Percentiles rank a stretch among this genome's conserved stretches.
Conservation (phyloP, 2,329 filamentous ascomycete genomes). For the Alternaria viburni region DNA sequence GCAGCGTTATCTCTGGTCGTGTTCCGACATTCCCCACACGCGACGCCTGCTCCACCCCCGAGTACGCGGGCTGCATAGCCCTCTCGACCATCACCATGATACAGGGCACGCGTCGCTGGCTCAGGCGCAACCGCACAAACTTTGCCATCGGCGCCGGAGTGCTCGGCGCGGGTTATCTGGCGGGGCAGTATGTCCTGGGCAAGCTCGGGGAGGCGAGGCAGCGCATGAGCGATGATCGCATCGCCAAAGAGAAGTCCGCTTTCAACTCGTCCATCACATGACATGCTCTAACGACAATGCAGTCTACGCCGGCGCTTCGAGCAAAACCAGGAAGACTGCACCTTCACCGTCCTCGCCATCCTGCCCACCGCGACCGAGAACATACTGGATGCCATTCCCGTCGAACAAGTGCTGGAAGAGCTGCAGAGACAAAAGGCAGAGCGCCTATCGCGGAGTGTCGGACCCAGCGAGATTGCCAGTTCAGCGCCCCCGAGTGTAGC, state of each 20-base stretch:
- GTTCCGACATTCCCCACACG: slow-evolving; percentile 16
- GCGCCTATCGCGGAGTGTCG: slow-evolving; percentile 66
- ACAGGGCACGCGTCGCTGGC: slow-evolving; percentile 82
- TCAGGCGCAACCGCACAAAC: slow-evolving; percentile 88
- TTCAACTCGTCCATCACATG: too few species aligned
- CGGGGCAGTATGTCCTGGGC: slow-evolving; percentile 86
- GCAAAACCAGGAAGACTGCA: slow-evolving; percentile 99
- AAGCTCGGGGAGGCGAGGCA: slow-evolving; percentile 94
- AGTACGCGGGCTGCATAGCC: slow-evolving; percentile 3
- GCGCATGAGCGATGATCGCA: slow-evolving; percentile 94
- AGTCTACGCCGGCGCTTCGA: slow-evolving; percentile 95
- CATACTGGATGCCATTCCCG: slow-evolving; percentile 84
- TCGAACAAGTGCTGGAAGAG: slow-evolving; percentile 90
- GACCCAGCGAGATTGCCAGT: slow-evolving; percentile 63
- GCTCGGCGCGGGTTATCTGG: slow-evolving; percentile 87
- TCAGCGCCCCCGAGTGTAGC: slow-evolving; percentile 71
- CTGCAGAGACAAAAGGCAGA: slow-evolving; percentile 91
- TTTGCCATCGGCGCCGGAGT: slow-evolving; percentile 88
- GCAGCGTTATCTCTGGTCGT: slow-evolving; percentile 1
- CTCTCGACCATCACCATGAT: slow-evolving; percentile 57
- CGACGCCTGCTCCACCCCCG: slow-evolving; percentile 17
- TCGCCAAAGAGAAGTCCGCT: slow-evolving; percentile 91
- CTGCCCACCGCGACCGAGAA: slow-evolving; percentile 90
- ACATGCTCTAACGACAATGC: slow-evolving; percentile 8
- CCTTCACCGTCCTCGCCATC: slow-evolving; percentile 94